A percentile compares a stretch with the other conserved stretches of the same genome.
These are phyloP conservation scores for Apium graveolens DNA, from an alignment of 129 eudicot species.

Conservation along the genomic window DNA sequence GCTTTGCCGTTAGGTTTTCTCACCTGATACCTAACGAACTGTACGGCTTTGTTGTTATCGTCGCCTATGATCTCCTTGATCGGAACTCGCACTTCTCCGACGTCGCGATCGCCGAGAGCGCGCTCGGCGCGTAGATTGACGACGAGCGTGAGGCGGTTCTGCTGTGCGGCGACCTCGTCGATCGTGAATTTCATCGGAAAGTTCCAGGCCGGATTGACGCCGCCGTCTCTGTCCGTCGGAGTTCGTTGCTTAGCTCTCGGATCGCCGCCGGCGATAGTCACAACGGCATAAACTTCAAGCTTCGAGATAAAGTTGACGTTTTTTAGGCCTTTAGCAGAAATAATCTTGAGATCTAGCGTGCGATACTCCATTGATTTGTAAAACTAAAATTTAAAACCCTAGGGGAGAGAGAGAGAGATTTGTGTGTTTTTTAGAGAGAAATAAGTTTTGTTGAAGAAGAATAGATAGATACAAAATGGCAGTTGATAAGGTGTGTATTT, in stretches of 20 bases:
- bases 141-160: constrained; percentile 16
- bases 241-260: constrained; percentile 20
- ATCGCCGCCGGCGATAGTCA: constrained; percentile 21
- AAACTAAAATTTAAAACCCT: neutral
- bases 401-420: neutral
- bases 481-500: neutral
- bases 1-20: constrained; percentile 18
- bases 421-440: neutral
- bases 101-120: constrained; percentile 20
- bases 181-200: constrained; percentile 21
- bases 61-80: constrained; percentile 16
- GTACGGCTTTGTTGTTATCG: neutral
- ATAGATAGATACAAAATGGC: neutral
- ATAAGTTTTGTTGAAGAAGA: neutral
- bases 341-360: constrained; percentile 18
- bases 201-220: constrained; percentile 24
- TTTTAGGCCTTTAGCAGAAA: constrained; percentile 20
- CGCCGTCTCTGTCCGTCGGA: constrained; percentile 22
- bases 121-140: constrained; percentile 16
- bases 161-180: constrained; percentile 12
- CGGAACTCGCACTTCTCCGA: constrained; percentile 30
- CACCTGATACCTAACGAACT: constrained; percentile 22
- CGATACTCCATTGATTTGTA: constrained; percentile 15
- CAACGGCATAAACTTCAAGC: constrained; percentile 27
- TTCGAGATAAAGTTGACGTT: constrained; percentile 20